Percentiles rank a stretch among this genome's conserved stretches.
Conservation (phyloP, 768 basidiomycete species). For the Infundibulicybe gibba region DNA sequence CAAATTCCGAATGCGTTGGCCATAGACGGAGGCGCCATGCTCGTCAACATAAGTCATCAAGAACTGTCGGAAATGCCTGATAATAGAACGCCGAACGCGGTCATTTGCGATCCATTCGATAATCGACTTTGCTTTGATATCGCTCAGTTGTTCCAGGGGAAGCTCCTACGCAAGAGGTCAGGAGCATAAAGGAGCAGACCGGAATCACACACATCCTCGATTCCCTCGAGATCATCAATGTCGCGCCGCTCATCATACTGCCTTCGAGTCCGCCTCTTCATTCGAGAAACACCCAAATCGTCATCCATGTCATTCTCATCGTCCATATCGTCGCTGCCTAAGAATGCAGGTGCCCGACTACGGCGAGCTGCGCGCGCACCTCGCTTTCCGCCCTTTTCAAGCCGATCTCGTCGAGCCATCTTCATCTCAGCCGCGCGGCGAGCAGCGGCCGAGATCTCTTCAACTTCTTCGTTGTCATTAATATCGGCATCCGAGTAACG, state of each 20-base stretch:
- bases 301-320: constrained; percentile 72
- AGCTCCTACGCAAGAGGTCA: constrained; percentile 59
- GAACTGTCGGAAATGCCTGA: constrained; percentile 92
- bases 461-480: constrained; percentile 75
- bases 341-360: constrained; percentile 81
- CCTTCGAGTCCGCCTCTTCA: constrained; percentile 80
- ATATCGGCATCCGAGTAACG: constrained; percentile 84
- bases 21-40: constrained; percentile 88
- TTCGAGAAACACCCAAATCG: constrained; percentile 61
- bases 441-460: constrained; percentile 61
- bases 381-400: constrained; percentile 60
- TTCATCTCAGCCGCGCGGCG: constrained; percentile 81
- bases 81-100: constrained; percentile 84
- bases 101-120: constrained; percentile 97
- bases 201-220: constrained; percentile 67
- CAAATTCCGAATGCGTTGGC: constrained; percentile 86
- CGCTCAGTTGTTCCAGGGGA: constrained; percentile 91
- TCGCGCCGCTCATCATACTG: constrained; percentile 94
- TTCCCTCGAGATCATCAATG: constrained; percentile 85
- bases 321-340: constrained; percentile 78
- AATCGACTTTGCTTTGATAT: constrained; percentile 97
- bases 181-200: neutral
- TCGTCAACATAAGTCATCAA: constrained; percentile 96
- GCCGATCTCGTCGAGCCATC: constrained; percentile 87
- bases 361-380: constrained; percentile 76